Conservation (phyloP, 148 eudicot species). For the Fallopia convolvulus region DNA sequence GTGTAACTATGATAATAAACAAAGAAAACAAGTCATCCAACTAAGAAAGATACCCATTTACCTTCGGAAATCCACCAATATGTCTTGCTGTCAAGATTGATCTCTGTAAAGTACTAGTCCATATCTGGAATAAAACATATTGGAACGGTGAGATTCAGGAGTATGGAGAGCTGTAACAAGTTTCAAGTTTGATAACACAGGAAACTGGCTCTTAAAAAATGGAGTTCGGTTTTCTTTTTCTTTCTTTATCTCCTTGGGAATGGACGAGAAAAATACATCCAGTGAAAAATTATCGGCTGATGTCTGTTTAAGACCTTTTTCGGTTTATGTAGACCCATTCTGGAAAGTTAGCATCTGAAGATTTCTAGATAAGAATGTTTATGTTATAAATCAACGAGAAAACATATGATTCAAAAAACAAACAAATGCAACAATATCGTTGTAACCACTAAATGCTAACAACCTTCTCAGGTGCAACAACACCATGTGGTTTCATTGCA, state of each 20-base stretch:
- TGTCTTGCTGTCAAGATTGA: conserved; percentile 76
- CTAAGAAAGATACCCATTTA: conserved; percentile 12
- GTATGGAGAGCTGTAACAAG: neutral
- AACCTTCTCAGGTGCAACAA: neutral
- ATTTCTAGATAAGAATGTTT: neutral
- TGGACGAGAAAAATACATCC: neutral
- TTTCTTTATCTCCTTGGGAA: neutral
- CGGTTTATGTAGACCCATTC: neutral
- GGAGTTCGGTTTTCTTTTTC: neutral
- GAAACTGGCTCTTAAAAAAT: neutral
- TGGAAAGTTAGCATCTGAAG: neutral
- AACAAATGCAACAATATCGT: neutral
- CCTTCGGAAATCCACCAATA: conserved; percentile 95
- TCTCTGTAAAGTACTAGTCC: conserved; percentile 99
- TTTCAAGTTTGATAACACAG: neutral
- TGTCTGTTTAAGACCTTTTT: neutral
- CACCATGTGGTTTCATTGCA: neutral
- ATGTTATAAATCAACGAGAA: neutral
- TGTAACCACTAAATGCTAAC: neutral
- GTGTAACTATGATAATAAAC: neutral
- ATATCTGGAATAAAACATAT: conserved; percentile 39
- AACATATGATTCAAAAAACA: neutral
- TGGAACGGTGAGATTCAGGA: neutral
- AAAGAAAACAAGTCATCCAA: neutral
- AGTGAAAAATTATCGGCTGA: neutral